Base-by-base conservation (phyloP, 805 yeast species). In the Ogataea zsoltii region DNA sequence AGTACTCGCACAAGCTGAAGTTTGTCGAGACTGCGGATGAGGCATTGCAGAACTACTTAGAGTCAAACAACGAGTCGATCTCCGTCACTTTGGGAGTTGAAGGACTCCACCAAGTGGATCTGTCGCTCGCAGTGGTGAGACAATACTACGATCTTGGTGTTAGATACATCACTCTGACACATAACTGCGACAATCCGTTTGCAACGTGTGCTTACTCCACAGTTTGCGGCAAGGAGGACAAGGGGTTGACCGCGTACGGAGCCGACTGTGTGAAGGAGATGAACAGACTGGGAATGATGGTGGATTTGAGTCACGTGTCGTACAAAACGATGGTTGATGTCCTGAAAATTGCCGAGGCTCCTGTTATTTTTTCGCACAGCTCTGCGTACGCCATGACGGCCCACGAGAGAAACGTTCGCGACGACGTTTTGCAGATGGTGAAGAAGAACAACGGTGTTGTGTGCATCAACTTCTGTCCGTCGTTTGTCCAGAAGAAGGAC, bases 281-380 rank as follows among this genome's bases (percentile, higher is more conserved):
- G 79, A 76, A 76, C 56, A 63, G 81, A 45, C 53, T 76, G 6
- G 80, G 82, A 2, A 73, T 76, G 76, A 65, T 76, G 58, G 78
- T 75, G 7, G 82, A 77, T 53, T 56, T 77, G 30, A 66, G 75
- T 15, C 82, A 77, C 58, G 78, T 73, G 13, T 69, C 76, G 16
- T 55, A 70, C 42, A 62, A 75, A 50, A 76, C 80, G 1, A 75
- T 75, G 80, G 28, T 60, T 7, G 78, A 76, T 49, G 69, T 66
- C 6, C 54, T 76, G 38, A 63, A 59, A 10, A 59, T 70, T 1
- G 56, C 77, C 1, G 48, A 62, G 41, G 65, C 78, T 0, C 82
- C 82, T 1, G 77, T 76, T 1, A 67, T 77, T 5, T 76, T 72
- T 56, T 71, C 78, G 2, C 82, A 76, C 50, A 68, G 76, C 10